Evolutionary conservation across 768 basidiomycete genomes (phyloP).

Genomic region (Podaxis mareebaensis): DNA sequence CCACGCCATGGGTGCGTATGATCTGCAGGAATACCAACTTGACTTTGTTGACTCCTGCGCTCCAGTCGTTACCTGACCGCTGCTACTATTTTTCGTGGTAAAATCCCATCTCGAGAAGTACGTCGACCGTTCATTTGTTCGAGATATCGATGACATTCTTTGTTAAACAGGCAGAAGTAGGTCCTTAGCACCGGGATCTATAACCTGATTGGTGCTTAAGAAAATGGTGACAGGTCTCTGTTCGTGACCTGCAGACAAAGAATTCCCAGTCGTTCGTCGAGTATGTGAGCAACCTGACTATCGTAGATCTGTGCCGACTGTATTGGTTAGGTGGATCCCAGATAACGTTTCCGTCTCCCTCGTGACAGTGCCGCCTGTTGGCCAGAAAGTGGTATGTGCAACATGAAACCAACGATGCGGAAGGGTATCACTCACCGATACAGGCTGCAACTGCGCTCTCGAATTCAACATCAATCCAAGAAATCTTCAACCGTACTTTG

Average conservation of each 20-base stretch:
- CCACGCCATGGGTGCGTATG: conserved; percentile 67
- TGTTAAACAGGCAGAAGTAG: conserved; percentile 51
- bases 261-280: conserved; percentile 79
- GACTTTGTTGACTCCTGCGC: conserved; percentile 3
- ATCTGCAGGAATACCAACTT: not conserved
- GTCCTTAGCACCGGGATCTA: conserved; percentile 26
- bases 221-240: conserved; percentile 49
- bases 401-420: conserved; percentile 3
- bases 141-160: conserved; percentile 37
- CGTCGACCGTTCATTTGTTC: conserved; percentile 27
- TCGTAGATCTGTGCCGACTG: not conserved
- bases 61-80: conserved; percentile 82
- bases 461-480: conserved; percentile 85
- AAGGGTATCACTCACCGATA: conserved; percentile 14
- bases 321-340: conserved; percentile 71
- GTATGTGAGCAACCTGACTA: conserved; percentile 39
- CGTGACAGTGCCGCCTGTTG: conserved; percentile 82
- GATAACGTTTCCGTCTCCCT: conserved; percentile 87
- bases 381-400: conserved; percentile 60
- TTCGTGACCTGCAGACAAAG: conserved; percentile 73
- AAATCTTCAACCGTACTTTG: conserved; percentile 76
- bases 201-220: conserved; percentile 25
- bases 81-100: conserved; percentile 85
- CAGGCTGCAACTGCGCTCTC: conserved; percentile 71
- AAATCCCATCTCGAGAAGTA: conserved; percentile 80